Evolutionary conservation across 345 rosid genomes (phyloP).

Genomic region (Bruguiera gymnorhiza): DNA sequence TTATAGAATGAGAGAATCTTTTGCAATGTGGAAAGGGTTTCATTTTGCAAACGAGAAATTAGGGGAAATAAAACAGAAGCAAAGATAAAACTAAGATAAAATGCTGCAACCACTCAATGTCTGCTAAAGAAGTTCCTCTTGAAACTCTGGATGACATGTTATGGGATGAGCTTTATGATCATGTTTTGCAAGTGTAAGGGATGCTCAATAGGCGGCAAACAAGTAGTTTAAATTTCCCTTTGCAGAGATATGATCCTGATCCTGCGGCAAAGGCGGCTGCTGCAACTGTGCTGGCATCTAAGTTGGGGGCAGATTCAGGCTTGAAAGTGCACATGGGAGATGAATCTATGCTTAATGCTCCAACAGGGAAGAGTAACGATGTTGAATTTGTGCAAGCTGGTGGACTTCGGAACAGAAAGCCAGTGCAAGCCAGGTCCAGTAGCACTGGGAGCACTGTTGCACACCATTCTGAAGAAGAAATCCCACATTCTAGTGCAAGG

Average conservation of each 20-base stretch:
- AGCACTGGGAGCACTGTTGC: slow-evolving; percentile 46
- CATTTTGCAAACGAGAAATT: too few species aligned
- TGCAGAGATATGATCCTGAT: slow-evolving; percentile 92
- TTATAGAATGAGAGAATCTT: too few species aligned
- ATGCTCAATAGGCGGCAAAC: not conserved
- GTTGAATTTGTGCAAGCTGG: slow-evolving; percentile 57
- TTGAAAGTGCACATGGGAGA: slow-evolving; percentile 72
- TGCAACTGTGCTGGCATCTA: slow-evolving; percentile 92
- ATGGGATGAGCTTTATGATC: not conserved
- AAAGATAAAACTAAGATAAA: too few species aligned
- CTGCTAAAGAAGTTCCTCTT: too few species aligned
- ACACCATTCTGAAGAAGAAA: slow-evolving; percentile 43
- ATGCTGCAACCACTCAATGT: too few species aligned
- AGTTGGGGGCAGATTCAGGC: slow-evolving; percentile 91
- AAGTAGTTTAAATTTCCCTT: slow-evolving; percentile 9
- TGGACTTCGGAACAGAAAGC: slow-evolving; percentile 76
- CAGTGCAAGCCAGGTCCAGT: slow-evolving; percentile 40
- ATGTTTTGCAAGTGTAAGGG: not conserved
- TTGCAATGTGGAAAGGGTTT: too few species aligned
- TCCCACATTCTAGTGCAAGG: slow-evolving; percentile 28
- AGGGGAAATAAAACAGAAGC: too few species aligned
- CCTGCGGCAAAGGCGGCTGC: slow-evolving; percentile 99
- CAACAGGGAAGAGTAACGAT: slow-evolving; percentile 61
- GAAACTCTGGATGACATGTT: not conserved
- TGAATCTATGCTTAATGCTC: slow-evolving; percentile 44